Conservation (phyloP, 2,329 filamentous ascomycete genomes). For the Colletotrichum caudatum region DNA sequence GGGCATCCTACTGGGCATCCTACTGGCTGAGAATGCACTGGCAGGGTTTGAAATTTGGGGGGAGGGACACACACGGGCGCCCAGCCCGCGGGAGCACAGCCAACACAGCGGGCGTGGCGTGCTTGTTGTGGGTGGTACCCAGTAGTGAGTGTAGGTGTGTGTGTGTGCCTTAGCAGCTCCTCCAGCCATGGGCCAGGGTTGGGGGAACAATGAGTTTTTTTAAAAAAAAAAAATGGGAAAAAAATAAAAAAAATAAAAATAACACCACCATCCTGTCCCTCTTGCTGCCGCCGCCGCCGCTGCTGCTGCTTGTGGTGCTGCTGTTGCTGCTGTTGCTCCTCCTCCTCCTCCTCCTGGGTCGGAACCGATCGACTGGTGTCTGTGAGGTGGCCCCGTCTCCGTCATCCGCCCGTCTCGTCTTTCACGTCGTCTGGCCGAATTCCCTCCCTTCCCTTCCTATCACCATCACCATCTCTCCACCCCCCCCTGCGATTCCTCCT, state of each 20-base stretch:
- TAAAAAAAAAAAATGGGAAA: slow-evolving; percentile 7
- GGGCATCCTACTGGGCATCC: slow-evolving; percentile 35
- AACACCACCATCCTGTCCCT: slow-evolving; percentile 3
- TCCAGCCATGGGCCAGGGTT: slow-evolving; percentile 9
- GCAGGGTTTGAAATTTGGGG: slow-evolving; percentile 1
- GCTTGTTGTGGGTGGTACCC: neutral
- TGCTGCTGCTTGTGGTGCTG: no score
- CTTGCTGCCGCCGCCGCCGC: neutral
- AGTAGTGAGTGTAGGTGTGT: neutral
- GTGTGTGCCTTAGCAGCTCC: slow-evolving; percentile 14
- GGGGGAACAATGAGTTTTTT: neutral
- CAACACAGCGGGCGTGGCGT: slow-evolving; percentile 27
- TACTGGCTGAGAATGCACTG: slow-evolving; percentile 28
- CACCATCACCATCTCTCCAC: slow-evolving; percentile 43
- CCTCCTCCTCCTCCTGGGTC: neutral
- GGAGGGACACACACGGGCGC: slow-evolving; percentile 26
- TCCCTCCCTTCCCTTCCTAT: slow-evolving; percentile 40
- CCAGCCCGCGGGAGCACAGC: slow-evolving; percentile 30
- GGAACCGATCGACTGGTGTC: slow-evolving; percentile 21
- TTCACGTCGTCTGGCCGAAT: slow-evolving; percentile 37
- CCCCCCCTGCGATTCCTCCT: slow-evolving; percentile 36
- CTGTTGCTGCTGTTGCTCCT: neutral
- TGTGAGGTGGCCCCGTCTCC: slow-evolving; percentile 26
- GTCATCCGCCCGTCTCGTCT: slow-evolving; percentile 21
- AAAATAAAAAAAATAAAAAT: slow-evolving; percentile 15